phyloP scores from a whole-genome alignment of 2,329 filamentous ascomycete species.

The Cyclaneusma minus region DNA sequence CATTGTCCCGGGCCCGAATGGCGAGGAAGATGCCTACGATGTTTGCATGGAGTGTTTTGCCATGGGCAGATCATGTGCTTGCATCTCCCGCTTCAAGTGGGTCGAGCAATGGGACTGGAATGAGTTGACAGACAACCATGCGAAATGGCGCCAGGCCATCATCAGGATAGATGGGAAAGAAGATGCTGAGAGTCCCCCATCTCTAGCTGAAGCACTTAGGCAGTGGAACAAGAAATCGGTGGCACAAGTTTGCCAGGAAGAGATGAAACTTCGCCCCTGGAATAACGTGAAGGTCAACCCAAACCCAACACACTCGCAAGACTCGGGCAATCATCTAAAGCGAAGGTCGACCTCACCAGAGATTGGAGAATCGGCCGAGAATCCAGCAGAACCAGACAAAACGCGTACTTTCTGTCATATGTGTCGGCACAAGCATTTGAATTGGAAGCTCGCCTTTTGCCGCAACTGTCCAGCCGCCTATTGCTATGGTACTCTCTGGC shows the following conservation, averaged over 20 bases:
- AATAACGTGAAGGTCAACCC: conserved; percentile 54
- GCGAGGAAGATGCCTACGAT: conserved; percentile 77
- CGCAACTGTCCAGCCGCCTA: conserved; percentile 62
- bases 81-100: conserved; percentile 75
- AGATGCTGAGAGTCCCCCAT: conserved; percentile 51
- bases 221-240: conserved; percentile 60
- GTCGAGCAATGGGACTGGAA: conserved; percentile 87
- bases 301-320: conserved; percentile 25
- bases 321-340: conserved; percentile 43
- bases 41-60: conserved; percentile 96
- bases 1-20: conserved; percentile 45
- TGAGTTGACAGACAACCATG: conserved; percentile 62
- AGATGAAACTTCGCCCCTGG: conserved; percentile 65
- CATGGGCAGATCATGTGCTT: conserved; percentile 90
- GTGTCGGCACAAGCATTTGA: conserved; percentile 64
- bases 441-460: conserved; percentile 75
- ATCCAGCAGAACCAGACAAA: too few relatives aligned
- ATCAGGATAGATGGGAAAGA: conserved; percentile 56
- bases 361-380: too few relatives aligned
- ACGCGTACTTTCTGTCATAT: conserved; percentile 62
- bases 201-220: conserved; percentile 54
- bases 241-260: conserved; percentile 88
- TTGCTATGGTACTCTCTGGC: conserved; percentile 85
- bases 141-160: conserved; percentile 67
- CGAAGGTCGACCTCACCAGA: too few relatives aligned